Conservation (phyloP, 495 filamentous ascomycete species). For the Parathielavia appendiculata region DNA sequence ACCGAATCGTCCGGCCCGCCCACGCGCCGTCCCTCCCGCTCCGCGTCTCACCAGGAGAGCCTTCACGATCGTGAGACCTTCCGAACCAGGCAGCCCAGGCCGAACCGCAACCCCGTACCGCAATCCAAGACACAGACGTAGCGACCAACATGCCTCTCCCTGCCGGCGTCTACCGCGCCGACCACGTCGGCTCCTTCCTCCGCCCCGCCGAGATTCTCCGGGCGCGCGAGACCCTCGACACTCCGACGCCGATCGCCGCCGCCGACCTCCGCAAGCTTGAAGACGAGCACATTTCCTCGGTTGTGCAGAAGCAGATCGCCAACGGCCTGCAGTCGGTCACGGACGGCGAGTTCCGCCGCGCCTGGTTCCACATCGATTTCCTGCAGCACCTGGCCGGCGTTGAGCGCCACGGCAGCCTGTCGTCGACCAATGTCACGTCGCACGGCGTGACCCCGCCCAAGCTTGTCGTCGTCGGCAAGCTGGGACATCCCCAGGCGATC, state of each 20-base stretch:
- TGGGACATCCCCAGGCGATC: slow-evolving; percentile 44
- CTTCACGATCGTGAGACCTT: background rate
- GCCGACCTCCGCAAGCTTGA: slow-evolving; percentile 49
- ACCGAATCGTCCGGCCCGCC: slow-evolving; percentile 8
- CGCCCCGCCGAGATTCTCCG: slow-evolving; percentile 38
- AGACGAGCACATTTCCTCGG: slow-evolving; percentile 59
- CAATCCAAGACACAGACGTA: background rate
- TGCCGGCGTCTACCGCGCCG: slow-evolving; percentile 45
- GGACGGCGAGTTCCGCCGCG: slow-evolving; percentile 66
- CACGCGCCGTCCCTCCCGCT: background rate
- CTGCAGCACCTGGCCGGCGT: slow-evolving; percentile 41
- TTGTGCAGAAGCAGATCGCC: slow-evolving; percentile 55
- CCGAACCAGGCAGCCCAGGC: background rate
- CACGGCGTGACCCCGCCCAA: slow-evolving; percentile 43
- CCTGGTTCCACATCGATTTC: slow-evolving; percentile 48
- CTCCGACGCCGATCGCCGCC: slow-evolving; percentile 41
- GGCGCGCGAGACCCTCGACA: slow-evolving; percentile 42
- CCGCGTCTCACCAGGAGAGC: slow-evolving; percentile 12
- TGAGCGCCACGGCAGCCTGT: slow-evolving; percentile 39
- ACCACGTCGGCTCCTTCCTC: slow-evolving; percentile 47
- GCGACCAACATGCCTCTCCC: slow-evolving; percentile 39
- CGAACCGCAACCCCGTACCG: background rate
- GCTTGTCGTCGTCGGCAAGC: slow-evolving; percentile 43
- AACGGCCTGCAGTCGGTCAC: slow-evolving; percentile 60
- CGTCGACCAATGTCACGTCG: slow-evolving; percentile 40